Evolutionary conservation across 768 basidiomycete species (phyloP).

Genomic region (Amanita rubescens): DNA sequence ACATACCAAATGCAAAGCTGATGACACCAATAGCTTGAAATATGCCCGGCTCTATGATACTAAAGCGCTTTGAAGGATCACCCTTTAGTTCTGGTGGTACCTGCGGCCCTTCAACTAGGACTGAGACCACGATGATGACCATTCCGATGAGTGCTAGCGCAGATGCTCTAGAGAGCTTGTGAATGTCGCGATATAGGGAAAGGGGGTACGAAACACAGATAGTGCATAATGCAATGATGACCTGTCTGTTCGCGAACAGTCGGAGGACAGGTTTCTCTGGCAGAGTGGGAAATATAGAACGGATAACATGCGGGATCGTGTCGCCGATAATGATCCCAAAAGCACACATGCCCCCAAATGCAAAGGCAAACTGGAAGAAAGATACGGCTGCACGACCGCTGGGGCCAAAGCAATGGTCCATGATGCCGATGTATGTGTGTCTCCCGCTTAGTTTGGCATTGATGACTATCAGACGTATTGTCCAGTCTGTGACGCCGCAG

Average conservation of each 20-base stretch:
- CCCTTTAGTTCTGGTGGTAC: slow-evolving; percentile 72
- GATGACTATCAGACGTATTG: slow-evolving; percentile 89
- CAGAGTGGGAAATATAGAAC: slow-evolving; percentile 70
- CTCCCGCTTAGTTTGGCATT: slow-evolving; percentile 95
- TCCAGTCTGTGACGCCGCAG: slow-evolving; percentile 92
- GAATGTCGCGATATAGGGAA: slow-evolving; percentile 94
- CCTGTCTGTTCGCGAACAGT: slow-evolving; percentile 77
- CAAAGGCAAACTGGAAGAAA: slow-evolving; percentile 96
- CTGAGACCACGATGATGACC: slow-evolving; percentile 84
- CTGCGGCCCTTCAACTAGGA: slow-evolving; percentile 76
- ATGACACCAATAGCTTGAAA: slow-evolving; percentile 98
- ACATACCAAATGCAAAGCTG: slow-evolving; percentile 74
- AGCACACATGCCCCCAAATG: slow-evolving; percentile 98
- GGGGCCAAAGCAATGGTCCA: slow-evolving; percentile 87
- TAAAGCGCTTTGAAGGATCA: slow-evolving; percentile 64
- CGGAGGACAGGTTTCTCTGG: slow-evolving; percentile 63
- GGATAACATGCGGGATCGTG: slow-evolving; percentile 92
- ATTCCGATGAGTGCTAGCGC: slow-evolving; percentile 89
- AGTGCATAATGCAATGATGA: slow-evolving; percentile 85
- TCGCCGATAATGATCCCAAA: slow-evolving; percentile 98
- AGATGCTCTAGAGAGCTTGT: slow-evolving; percentile 91
- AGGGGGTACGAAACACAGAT: slow-evolving; percentile 88
- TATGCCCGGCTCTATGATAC: slow-evolving; percentile 70
- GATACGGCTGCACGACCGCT: slow-evolving; percentile 92
- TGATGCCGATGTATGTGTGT: slow-evolving; percentile 88